phyloP scores from a whole-genome alignment of 2,329 filamentous ascomycete genomes.

The Raffaelea ambrosiae region DNA sequence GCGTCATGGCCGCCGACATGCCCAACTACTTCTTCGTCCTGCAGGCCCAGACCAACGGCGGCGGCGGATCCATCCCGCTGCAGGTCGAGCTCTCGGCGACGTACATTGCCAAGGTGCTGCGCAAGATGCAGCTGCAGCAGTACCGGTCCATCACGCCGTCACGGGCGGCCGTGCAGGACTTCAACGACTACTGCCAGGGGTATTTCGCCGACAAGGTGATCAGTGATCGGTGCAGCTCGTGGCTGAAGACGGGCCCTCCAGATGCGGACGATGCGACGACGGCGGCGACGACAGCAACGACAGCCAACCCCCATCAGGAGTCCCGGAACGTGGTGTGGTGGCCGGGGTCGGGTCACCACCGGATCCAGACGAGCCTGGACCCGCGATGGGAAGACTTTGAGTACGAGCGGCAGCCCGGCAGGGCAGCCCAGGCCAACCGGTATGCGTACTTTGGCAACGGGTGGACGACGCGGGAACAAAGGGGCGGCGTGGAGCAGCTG shows the following conservation, averaged over 20 bases:
- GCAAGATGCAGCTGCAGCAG: slow-evolving; percentile 12
- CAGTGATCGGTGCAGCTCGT: slow-evolving; percentile 11
- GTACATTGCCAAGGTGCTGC: slow-evolving; percentile 12
- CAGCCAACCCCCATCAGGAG: too few species aligned
- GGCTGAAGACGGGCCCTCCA: slow-evolving; percentile 15
- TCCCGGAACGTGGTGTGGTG: slow-evolving; percentile 8
- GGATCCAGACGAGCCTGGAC: neutral
- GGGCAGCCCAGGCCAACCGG: neutral
- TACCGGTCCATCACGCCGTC: slow-evolving; percentile 10
- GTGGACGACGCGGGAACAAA: slow-evolving; percentile 4
- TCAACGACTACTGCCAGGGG: slow-evolving; percentile 8
- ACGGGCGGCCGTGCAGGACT: slow-evolving; percentile 12
- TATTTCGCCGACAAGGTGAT: slow-evolving; percentile 9
- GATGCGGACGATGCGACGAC: too few species aligned
- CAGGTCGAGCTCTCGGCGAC: slow-evolving; percentile 11
- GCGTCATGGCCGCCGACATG: slow-evolving; percentile 17
- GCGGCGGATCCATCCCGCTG: slow-evolving; percentile 11
- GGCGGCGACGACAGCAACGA: neutral
- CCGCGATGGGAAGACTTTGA: slow-evolving; percentile 12
- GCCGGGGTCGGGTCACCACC: slow-evolving; percentile 12
- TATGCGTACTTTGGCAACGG: slow-evolving; percentile 10
- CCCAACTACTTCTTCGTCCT: slow-evolving; percentile 20
- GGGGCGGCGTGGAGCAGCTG: neutral
- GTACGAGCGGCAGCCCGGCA: neutral
- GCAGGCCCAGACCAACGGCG: slow-evolving; percentile 10